These are phyloP conservation scores for Paralagenidium karlingii DNA, from an alignment of 352 stramenopile species.

Conservation along the genomic window DNA sequence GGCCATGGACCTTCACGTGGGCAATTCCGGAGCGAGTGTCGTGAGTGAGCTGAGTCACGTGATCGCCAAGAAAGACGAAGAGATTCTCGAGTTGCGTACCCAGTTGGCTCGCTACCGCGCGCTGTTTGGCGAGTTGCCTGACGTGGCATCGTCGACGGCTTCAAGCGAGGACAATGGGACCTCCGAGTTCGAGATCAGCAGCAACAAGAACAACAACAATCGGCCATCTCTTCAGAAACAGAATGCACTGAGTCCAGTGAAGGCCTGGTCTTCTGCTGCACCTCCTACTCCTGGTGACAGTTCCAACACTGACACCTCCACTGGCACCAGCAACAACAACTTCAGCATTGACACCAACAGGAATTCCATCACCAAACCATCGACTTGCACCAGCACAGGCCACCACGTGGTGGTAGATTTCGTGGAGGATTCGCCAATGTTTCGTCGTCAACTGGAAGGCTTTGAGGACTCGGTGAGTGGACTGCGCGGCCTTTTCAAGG, in stretches of 20 bases:
- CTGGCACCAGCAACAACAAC: conserved; percentile 2
- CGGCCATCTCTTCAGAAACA: not conserved
- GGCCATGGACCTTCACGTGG: no score
- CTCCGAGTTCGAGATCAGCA: conserved; percentile 4
- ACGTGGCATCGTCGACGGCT: conserved; percentile 5
- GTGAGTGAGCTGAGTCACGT: conserved; percentile 75
- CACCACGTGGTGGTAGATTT: conserved; percentile 80
- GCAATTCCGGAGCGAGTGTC: no score
- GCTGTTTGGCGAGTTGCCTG: conserved; percentile 28
- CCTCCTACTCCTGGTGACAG: not conserved
- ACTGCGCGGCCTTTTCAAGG: conserved; percentile 46
- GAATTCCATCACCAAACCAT: not conserved
- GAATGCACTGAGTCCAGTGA: not conserved
- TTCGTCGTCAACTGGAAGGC: conserved; percentile 58
- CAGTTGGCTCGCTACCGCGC: conserved; percentile 44
- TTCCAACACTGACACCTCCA: not conserved
- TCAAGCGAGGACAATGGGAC: conserved; percentile 7
- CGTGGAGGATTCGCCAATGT: conserved; percentile 81
- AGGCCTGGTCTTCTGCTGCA: not conserved
- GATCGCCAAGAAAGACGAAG: conserved; percentile 75
- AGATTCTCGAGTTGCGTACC: conserved; percentile 65
- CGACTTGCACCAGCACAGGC: conserved; percentile 5
- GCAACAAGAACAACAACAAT: conserved; percentile 6
- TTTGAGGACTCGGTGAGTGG: conserved; percentile 67
- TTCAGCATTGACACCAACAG: not conserved